Evolutionary conservation across 169 alveolate genomes (phyloP).

Genomic region (Cryptosporidium meleagridis): DNA sequence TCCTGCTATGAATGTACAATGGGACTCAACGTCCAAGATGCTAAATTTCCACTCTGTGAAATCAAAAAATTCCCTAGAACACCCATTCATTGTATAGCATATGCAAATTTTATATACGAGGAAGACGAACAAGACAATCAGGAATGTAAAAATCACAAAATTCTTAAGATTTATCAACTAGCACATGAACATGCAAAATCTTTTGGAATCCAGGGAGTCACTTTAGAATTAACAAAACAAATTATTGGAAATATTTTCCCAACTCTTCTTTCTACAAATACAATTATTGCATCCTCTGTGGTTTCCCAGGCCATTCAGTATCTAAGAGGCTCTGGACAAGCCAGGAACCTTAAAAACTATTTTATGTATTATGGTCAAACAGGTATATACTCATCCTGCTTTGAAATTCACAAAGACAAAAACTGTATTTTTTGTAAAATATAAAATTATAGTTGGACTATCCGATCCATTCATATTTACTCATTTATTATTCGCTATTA

Average conservation of each 20-base stretch:
- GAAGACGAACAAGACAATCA: not conserved
- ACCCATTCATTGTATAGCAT: conserved; percentile 58
- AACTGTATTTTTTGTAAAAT: conserved; percentile 38
- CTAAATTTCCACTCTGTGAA: conserved; percentile 53
- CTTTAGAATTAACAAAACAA: conserved; percentile 47
- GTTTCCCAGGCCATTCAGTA: conserved; percentile 27
- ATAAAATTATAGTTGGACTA: conserved; percentile 3
- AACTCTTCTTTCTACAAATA: conserved; percentile 47
- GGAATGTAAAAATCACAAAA: not conserved
- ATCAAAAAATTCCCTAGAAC: conserved; percentile 69
- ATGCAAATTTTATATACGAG: conserved; percentile 35
- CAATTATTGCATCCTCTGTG: conserved; percentile 57
- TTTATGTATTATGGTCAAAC: conserved; percentile 49
- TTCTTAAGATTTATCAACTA: conserved; percentile 11
- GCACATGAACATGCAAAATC: conserved; percentile 48
- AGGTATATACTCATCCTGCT: conserved; percentile 54
- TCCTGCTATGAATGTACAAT: conserved; percentile 69
- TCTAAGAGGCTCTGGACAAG: not conserved
- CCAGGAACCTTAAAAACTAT: not conserved
- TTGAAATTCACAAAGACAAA: conserved; percentile 15
- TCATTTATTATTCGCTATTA: too few relatives aligned
- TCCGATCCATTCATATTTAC: not conserved
- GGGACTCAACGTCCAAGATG: conserved; percentile 23
- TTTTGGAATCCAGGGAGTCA: conserved; percentile 69
- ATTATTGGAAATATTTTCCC: conserved; percentile 35